Percentiles rank a stretch among this genome's conserved stretches.
phyloP scores from a whole-genome alignment of 306 rosid species.

The Nissolia schottii region DNA sequence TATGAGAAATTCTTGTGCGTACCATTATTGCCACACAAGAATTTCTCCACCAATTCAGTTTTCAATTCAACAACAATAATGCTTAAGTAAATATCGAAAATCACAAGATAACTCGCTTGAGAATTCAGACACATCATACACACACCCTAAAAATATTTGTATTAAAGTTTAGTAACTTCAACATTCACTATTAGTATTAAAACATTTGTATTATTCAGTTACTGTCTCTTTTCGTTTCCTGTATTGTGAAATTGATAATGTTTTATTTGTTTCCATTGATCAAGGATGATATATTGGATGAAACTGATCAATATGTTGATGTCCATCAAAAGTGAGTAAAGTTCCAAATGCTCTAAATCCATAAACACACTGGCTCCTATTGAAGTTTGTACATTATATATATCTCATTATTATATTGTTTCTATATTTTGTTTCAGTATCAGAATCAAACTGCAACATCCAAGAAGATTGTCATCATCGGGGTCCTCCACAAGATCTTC shows the following conservation, averaged over 20 bases:
- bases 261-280: not conserved
- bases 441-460: conserved; percentile 48
- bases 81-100: not conserved
- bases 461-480: conserved; percentile 52
- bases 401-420: not conserved
- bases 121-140: not conserved
- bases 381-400: too few relatives aligned
- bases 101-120: not conserved
- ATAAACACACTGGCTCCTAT: not conserved
- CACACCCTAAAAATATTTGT: not conserved
- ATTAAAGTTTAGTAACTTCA: too few relatives aligned
- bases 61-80: not conserved
- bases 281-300: conserved; percentile 77
- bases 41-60: too few relatives aligned
- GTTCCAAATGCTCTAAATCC: not conserved
- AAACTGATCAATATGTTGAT: conserved; percentile 69
- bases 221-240: not conserved
- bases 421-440: conserved; percentile 40
- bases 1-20: too few relatives aligned
- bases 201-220: not conserved
- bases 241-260: not conserved
- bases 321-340: conserved; percentile 65
- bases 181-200: not conserved
- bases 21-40: too few relatives aligned
- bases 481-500: conserved; percentile 38